phyloP scores from a whole-genome alignment of 306 rosid genomes.

The Leucaena leucocephala region DNA sequence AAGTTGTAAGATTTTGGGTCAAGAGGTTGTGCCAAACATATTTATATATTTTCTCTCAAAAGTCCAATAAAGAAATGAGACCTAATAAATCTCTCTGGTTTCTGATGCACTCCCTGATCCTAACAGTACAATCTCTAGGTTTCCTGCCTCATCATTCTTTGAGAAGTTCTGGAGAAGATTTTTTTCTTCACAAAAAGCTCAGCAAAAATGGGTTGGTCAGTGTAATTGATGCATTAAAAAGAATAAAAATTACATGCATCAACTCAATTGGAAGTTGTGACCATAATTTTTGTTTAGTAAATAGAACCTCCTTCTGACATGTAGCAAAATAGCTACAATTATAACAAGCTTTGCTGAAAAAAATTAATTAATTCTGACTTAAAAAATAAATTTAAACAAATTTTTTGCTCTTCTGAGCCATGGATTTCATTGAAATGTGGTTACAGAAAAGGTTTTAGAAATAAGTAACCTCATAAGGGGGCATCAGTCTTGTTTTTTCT shows the following conservation, averaged over 20 bases:
- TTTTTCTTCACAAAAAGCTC: neutral
- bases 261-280: neutral
- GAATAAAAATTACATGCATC: neutral
- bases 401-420: neutral
- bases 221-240: neutral
- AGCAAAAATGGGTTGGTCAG: neutral
- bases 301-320: neutral
- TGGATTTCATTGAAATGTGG: conserved; percentile 1
- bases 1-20: neutral
- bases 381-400: conserved; percentile 1
- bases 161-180: neutral
- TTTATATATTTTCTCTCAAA: neutral
- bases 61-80: neutral
- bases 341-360: neutral
- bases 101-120: neutral
- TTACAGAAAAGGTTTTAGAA: conserved; percentile 3
- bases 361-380: neutral
- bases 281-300: neutral
- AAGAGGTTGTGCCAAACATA: neutral
- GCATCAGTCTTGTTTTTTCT: neutral
- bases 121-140: neutral
- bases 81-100: neutral
- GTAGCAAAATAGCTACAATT: neutral
- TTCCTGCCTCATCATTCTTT: neutral
- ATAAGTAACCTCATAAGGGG: conserved; percentile 11